Conservation (phyloP, 2,329 filamentous ascomycete species). For the Monosporascus cannonballus region DNA sequence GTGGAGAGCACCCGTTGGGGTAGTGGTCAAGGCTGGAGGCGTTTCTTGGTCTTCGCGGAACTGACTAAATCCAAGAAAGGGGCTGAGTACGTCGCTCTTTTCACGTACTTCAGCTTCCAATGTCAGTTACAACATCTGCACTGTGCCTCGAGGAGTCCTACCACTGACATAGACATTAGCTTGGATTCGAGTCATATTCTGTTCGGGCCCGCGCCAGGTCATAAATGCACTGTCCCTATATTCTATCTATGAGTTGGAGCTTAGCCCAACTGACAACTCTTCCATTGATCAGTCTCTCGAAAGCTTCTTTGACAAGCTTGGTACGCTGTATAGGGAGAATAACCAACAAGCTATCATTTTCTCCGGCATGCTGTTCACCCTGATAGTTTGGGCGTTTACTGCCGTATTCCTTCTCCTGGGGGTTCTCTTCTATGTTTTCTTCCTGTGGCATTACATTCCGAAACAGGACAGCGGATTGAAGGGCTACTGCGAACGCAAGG, state of each 20-base stretch:
- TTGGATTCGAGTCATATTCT: constrained; percentile 83
- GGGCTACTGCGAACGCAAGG: constrained; percentile 85
- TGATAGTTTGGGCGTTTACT: constrained; percentile 83
- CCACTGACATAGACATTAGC: constrained; percentile 39
- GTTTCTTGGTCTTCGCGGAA: constrained; percentile 88
- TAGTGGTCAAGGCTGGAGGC: constrained; percentile 71
- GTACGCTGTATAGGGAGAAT: constrained; percentile 64
- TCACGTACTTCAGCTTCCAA: constrained; percentile 77
- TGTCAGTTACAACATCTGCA: constrained; percentile 35
- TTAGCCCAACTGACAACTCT: constrained; percentile 51
- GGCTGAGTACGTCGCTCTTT: constrained; percentile 82
- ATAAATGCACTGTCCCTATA: constrained; percentile 87
- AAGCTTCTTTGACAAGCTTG: constrained; percentile 80
- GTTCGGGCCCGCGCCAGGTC: constrained; percentile 85
- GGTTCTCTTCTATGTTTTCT: constrained; percentile 74
- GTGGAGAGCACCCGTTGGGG: constrained; percentile 77
- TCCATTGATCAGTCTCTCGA: constrained; percentile 57
- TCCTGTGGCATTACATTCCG: constrained; percentile 90
- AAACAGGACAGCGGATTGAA: constrained; percentile 71
- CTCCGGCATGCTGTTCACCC: constrained; percentile 85
- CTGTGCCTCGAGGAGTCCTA: not conserved
- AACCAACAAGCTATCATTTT: constrained; percentile 77
- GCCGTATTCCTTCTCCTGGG: constrained; percentile 70
- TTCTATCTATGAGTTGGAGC: constrained; percentile 70
- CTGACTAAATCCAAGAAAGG: constrained; percentile 89